Conservation (phyloP, 345 rosid genomes). For the Acer saccharum region DNA sequence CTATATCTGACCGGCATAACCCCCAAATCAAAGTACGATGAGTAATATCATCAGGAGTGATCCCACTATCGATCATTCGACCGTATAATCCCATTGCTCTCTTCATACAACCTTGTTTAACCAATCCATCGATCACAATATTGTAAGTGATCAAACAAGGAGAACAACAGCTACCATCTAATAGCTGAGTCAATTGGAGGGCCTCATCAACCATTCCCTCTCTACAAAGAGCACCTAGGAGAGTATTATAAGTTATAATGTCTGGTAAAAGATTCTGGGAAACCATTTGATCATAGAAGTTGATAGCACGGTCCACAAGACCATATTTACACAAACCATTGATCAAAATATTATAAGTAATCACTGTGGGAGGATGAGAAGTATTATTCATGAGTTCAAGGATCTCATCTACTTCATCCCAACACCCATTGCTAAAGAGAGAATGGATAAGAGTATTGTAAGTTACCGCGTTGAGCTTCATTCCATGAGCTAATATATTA, state of each 20-base stretch:
- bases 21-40: constrained; percentile 74
- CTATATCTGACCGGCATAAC: constrained; percentile 45
- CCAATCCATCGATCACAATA: constrained; percentile 66
- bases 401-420: constrained; percentile 79
- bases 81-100: constrained; percentile 53
- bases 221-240: constrained; percentile 66
- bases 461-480: constrained; percentile 63
- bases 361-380: constrained; percentile 49
- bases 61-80: constrained; percentile 56
- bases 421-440: constrained; percentile 55
- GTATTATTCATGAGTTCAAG: constrained; percentile 59
- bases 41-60: constrained; percentile 73
- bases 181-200: constrained; percentile 48
- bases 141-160: constrained; percentile 79
- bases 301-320: constrained; percentile 64
- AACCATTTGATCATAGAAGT: constrained; percentile 63
- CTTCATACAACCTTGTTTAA: constrained; percentile 53
- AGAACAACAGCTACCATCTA: constrained; percentile 47
- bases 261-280: constrained; percentile 54
- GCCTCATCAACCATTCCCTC: constrained; percentile 71
- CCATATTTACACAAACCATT: constrained; percentile 78
- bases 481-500: constrained; percentile 56
- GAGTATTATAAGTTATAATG: constrained; percentile 75
- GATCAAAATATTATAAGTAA: constrained; percentile 85
- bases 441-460: constrained; percentile 82